These are phyloP conservation scores for Starmera quercuum DNA, from an alignment of 805 yeast genomes.

Conservation along the genomic window DNA sequence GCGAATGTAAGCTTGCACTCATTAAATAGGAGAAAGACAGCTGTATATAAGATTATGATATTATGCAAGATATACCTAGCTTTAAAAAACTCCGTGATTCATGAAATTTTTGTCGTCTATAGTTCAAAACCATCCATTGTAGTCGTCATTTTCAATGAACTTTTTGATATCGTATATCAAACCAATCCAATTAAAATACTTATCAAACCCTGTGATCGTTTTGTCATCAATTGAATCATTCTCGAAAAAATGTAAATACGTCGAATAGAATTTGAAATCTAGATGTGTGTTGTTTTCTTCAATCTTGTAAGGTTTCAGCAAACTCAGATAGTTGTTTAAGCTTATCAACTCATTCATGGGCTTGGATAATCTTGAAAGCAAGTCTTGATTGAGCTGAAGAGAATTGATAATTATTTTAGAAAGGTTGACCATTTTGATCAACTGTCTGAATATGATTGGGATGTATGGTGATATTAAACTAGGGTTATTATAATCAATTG, in stretches of 20 bases:
- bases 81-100: too few relatives aligned
- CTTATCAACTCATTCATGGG: conserved; percentile 19
- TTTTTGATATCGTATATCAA: conserved; percentile 14
- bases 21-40: too few relatives aligned
- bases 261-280: conserved; percentile 13
- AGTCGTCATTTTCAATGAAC: conserved; percentile 13
- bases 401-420: conserved; percentile 21
- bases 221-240: not conserved
- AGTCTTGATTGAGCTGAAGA: conserved; percentile 16
- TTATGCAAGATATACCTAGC: too few relatives aligned
- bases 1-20: too few relatives aligned
- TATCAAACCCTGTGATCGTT: conserved; percentile 1
- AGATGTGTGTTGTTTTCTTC: conserved; percentile 17
- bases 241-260: conserved; percentile 8
- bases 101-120: not conserved
- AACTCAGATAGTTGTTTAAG: conserved; percentile 17
- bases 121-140: conserved; percentile 19
- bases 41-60: too few relatives aligned
- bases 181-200: conserved; percentile 12
- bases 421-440: conserved; percentile 18
- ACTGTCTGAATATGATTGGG: conserved; percentile 22
- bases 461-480: conserved; percentile 17
- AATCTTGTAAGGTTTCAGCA: conserved; percentile 21
- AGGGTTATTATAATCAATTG: conserved; percentile 11
- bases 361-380: conserved; percentile 15